Percentiles rank a stretch among this genome's conserved stretches.
Conservation (phyloP, 2,329 filamentous ascomycete genomes). For the Fusarium sterilihyphosum region DNA sequence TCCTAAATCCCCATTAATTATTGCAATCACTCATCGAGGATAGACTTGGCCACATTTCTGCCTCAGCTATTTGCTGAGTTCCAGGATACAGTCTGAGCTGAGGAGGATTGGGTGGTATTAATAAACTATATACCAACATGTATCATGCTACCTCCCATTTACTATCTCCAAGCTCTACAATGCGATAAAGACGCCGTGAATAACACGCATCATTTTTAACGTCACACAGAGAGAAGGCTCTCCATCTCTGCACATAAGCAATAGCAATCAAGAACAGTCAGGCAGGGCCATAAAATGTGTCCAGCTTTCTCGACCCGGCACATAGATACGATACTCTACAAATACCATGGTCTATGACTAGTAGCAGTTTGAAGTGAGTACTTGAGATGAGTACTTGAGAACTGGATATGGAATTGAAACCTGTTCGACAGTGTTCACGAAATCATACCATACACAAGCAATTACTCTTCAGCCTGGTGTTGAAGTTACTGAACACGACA, state of each 20-base stretch:
- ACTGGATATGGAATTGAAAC: background rate
- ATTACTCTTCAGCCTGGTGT: background rate
- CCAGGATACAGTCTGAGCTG: background rate
- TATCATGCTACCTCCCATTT: too few relatives aligned
- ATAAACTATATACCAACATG: too few relatives aligned
- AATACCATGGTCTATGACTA: accelerated
- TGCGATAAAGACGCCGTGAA: too few relatives aligned
- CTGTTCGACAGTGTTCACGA: background rate
- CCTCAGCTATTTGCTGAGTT: background rate
- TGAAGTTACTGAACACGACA: background rate
- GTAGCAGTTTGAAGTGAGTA: too few relatives aligned
- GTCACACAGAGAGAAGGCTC: too few relatives aligned
- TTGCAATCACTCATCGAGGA: background rate
- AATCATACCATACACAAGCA: background rate
- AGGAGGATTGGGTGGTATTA: too few relatives aligned
- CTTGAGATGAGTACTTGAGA: too few relatives aligned
- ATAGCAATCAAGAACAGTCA: background rate
- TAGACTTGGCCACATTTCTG: background rate
- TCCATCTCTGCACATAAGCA: too few relatives aligned
- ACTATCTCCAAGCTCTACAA: too few relatives aligned
- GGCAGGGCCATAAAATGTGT: accelerated
- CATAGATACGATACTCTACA: background rate
- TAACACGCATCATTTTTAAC: too few relatives aligned
- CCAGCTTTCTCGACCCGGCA: accelerated
- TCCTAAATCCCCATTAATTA: accelerated